Evolutionary conservation across 768 basidiomycete species (phyloP), one percentile per base, ranked within the genome.

Genomic region (Cystobasidium tubakii): DNA sequence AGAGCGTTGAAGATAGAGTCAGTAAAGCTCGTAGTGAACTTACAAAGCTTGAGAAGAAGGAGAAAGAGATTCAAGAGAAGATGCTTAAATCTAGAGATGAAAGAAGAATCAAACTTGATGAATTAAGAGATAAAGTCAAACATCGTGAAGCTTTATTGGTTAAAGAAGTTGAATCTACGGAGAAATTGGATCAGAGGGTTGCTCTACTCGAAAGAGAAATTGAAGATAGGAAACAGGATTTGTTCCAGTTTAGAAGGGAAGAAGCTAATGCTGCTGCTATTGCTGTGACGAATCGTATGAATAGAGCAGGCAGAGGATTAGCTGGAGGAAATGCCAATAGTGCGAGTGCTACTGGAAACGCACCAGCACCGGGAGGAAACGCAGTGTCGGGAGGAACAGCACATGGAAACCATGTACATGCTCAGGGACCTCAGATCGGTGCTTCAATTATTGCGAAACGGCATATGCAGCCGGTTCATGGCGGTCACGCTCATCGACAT

Each of bases 31-130:
- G 76, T 54, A 71, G 34, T 55, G 80, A 80, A 66, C 73, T 77
- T 84, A 85, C 50, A 84, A 89, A 79, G 85, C 31, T 78, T 17
- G 79, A 78, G 62, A 69, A 74, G 74, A 75, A 73, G 66, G 78
- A 76, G 70, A 25, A 71, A 54, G 79, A 79, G 60, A 69, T 50
- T 12, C 65, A 76, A 55, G 76, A 82, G 65, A 39, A 74, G 63
- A 73, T 74, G 71, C 67, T 69, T 62, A 77, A 79, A 77, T 76
- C 74, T 73, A 74, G 75, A 69, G 66, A 73, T 23, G 78, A 85
- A 34, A 82, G 84, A 74, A 83, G 90, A 69, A 86, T 87, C 74
- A 82, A 85, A 74, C 87, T 89, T 79, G 88, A 90, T 62, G 81
- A 81, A 74, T 81, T 81, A 64, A 77, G 91, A 57, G 85, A 84